phyloP scores from a whole-genome alignment of 176 grass and related monocot species.

The Juncus inflexus region DNA sequence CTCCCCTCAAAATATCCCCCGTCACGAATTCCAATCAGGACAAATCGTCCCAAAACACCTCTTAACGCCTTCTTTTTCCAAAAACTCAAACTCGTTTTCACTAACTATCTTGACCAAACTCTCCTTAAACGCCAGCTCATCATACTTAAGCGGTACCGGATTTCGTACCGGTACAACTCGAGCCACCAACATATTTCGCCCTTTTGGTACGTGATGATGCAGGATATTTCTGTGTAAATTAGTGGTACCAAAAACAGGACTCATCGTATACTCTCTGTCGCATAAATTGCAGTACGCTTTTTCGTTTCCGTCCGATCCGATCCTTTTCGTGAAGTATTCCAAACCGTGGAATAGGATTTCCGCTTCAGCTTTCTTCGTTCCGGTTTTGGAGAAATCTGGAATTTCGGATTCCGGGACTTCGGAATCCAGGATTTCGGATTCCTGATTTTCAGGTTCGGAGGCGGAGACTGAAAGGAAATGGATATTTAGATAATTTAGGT shows the following conservation, averaged over 20 bases:
- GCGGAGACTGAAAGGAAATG: background rate
- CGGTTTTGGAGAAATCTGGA: conserved; percentile 21
- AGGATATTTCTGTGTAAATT: conserved; percentile 21
- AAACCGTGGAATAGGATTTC: conserved; percentile 27
- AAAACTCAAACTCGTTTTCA: conserved; percentile 20
- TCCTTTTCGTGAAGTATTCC: conserved; percentile 26
- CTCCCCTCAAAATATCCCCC: conserved; percentile 15
- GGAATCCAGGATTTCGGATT: too few species aligned
- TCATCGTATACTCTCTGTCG: conserved; percentile 23
- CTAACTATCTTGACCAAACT: conserved; percentile 11
- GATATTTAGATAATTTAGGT: conserved; percentile 6
- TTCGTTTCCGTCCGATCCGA: conserved; percentile 25
- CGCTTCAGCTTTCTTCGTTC: conserved; percentile 20
- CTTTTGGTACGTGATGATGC: conserved; percentile 28
- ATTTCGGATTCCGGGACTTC: too few species aligned
- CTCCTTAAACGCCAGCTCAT: conserved; percentile 26
- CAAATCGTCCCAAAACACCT: conserved; percentile 20
- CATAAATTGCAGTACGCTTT: conserved; percentile 28
- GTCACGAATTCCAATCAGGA: conserved; percentile 23
- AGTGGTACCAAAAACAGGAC: conserved; percentile 30
- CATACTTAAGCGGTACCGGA: conserved; percentile 19
- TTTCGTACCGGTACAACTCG: conserved; percentile 15
- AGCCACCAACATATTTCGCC: conserved; percentile 19
- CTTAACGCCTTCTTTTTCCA: conserved; percentile 22
- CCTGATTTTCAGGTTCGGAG: background rate